Evolutionary conservation across 2,329 filamentous ascomycete genomes (phyloP), one percentile per base, ranked within the genome.

Genomic region (Fusarium verticillioides): DNA sequence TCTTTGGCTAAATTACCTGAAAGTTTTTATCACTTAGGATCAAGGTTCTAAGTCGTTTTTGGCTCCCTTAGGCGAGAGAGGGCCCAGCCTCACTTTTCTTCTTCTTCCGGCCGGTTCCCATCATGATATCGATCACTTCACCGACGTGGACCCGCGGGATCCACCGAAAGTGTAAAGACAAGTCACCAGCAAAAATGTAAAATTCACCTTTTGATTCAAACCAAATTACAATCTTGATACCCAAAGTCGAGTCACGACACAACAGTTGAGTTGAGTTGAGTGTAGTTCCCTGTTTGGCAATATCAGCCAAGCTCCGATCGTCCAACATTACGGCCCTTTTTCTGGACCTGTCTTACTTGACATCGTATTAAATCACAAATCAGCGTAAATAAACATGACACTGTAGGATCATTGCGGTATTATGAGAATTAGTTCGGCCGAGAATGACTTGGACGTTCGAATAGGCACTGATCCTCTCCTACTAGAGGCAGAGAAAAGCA

Each of bases 111-210:
- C 54, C 47, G 60, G 47, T 68, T 47, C 53, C 47, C 37, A 62
- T 39, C 44, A 61, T 60, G 53, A 66, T 44, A 68, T 72, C 42
- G 39, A 69, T 69, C 65, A 69, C 57, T 64, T 61, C 70, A 69
- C 60, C 69, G 69, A 66, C 39, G 60, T 47, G 64, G 65, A 72
- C 50, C 52, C 65, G 50, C 63, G 67, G 57, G 47, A n/a, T 53
- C 47, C 69, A 71, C 36, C 44, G 13, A 59, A 57, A 32, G 26
- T 50, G 40, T 23, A 60, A 9, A 40, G 26, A 73, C 70, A 68
- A 34, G 23, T 65, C 37, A 69, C 58, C 42, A 46, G 44, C 23
- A 56, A 50, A 52, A 66, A 49, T 69, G 58, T 44, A 56, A 32
- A 63, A 53, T 60, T 30, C 66, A 66, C 39, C 39, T 63, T 36